phyloP scores from a whole-genome alignment of 1,284 basidiomycete species.

The Coniferiporia sulphurascens region DNA sequence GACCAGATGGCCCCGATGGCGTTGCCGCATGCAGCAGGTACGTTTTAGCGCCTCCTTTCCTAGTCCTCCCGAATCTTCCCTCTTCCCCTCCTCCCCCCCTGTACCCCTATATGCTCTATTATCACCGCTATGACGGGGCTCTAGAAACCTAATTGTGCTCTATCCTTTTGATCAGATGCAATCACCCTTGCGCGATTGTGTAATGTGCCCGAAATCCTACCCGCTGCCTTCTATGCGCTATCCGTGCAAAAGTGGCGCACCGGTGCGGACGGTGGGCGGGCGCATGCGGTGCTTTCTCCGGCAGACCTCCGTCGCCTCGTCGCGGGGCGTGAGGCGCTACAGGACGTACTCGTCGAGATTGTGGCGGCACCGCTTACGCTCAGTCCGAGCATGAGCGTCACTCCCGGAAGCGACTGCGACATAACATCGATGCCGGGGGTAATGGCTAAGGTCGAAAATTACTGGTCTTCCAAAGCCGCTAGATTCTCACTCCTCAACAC shows the following conservation, averaged over 20 bases:
- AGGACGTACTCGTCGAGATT: conserved; percentile 24
- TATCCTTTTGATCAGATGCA: conserved; percentile 16
- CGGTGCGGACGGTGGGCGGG: conserved; percentile 28
- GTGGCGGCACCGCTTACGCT: conserved; percentile 23
- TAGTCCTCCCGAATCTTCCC: too few species aligned
- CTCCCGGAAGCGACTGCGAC: neutral
- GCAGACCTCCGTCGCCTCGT: conserved; percentile 30
- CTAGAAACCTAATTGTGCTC: too few species aligned
- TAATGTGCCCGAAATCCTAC: conserved; percentile 29
- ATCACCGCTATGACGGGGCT: too few species aligned
- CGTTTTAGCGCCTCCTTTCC: conserved; percentile 5
- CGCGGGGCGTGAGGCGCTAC: conserved; percentile 30
- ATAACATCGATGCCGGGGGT: too few species aligned
- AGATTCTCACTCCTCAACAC: neutral
- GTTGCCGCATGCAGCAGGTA: conserved; percentile 35
- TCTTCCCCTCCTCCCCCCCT: too few species aligned
- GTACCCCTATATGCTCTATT: too few species aligned
- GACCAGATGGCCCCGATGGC: conserved; percentile 26
- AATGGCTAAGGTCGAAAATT: neutral
- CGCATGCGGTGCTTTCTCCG: conserved; percentile 28
- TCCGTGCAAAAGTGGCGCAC: conserved; percentile 29
- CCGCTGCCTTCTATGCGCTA: conserved; percentile 32
- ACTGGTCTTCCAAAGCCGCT: neutral
- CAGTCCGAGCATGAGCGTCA: neutral
- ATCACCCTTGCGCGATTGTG: conserved; percentile 29